Conservation (phyloP, 23 red algal genomes). For the Gracilaria domingensis region DNA sequence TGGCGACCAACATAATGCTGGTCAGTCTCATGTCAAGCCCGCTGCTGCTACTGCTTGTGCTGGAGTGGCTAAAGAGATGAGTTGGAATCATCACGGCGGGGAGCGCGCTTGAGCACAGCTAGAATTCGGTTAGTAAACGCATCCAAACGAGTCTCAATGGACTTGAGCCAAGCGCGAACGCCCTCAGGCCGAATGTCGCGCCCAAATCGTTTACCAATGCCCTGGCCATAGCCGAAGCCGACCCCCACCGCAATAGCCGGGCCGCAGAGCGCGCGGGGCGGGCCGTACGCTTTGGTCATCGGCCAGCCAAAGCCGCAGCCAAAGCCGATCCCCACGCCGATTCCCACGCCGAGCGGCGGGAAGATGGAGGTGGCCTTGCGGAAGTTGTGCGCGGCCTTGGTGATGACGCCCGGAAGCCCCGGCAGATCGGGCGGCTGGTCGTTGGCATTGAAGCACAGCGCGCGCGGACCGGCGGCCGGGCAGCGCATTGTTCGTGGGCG, state of each 20-base stretch:
- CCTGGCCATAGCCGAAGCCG: conserved; percentile 69
- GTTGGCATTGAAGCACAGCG: conserved; percentile 9
- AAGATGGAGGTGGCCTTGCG: conserved; percentile 53
- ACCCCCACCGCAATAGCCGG: conserved; percentile 48
- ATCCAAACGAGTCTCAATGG: conserved; percentile 32
- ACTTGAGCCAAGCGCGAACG: conserved; percentile 6
- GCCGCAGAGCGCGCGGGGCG: conserved; percentile 63
- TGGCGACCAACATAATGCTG: conserved; percentile 27
- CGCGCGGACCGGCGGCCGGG: neutral
- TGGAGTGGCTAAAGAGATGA: conserved; percentile 22
- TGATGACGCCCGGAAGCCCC: conserved; percentile 46
- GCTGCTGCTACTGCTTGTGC: neutral
- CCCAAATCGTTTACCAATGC: conserved; percentile 65
- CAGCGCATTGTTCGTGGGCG: neutral
- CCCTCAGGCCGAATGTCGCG: conserved; percentile 33
- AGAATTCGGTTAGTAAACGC: conserved; percentile 32
- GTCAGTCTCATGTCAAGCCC: conserved; percentile 15
- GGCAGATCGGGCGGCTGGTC: conserved; percentile 53
- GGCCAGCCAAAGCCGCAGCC: conserved; percentile 79
- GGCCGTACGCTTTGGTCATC: conserved; percentile 52
- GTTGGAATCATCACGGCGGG: neutral
- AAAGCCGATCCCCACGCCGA: conserved; percentile 66
- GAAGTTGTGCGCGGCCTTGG: conserved; percentile 47
- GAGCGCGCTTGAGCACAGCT: neutral
- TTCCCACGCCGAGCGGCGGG: conserved; percentile 58